Base-by-base conservation (phyloP, 2,329 filamentous ascomycete genomes). In the Apiospora saccharicola region DNA sequence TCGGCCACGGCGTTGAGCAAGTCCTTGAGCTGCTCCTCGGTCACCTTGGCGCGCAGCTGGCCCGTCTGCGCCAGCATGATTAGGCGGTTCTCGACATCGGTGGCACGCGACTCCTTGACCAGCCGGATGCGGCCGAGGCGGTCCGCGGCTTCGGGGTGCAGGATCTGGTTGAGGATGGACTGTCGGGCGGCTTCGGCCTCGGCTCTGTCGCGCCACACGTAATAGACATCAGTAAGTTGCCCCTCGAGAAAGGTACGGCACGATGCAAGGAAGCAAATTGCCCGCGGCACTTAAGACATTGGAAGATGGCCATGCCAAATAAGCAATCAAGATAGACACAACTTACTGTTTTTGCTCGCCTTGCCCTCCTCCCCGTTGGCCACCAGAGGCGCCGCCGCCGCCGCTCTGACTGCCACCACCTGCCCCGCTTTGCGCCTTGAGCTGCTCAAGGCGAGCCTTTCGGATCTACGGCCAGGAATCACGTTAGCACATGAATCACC, bases 91-190 rank as follows among this genome's bases (percentile, higher is more conserved):
- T 99, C 96, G 72, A 99, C 90, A 79, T 98, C 95, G 74, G 89
- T 90, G 47, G 96, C 96, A 79, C 96, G 94, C 77, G 92, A 92
- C 81, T 95, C 94, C 85, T 98, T 98, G 80, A 99, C 96, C 73
- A 99, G 91, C 46, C 96, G 93, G 85, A 99, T 98, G 76, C 96
- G 94, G 72, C 94, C 94, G 0, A 99, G 89, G 19, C 96, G 93
- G 85, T 99, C 96, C 73, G 94, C 93, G 24, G 96, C 96, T 80
- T 96, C 94, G 76, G 96, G 96, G 79, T 95, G 92, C 74, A 99
- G 94, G 86, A 99, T 98, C 84, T 98, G 96, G 77, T 89, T 90
- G 74, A 99, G 91, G 77, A 98, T 93, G 73, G 90, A 88, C 78
- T 91, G 86, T 73, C 94, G 93, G 51, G 92, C 92, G 51, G 92